Evolutionary conservation across 2,329 filamentous ascomycete species (phyloP).

Genomic region (Neonectria coccinea): DNA sequence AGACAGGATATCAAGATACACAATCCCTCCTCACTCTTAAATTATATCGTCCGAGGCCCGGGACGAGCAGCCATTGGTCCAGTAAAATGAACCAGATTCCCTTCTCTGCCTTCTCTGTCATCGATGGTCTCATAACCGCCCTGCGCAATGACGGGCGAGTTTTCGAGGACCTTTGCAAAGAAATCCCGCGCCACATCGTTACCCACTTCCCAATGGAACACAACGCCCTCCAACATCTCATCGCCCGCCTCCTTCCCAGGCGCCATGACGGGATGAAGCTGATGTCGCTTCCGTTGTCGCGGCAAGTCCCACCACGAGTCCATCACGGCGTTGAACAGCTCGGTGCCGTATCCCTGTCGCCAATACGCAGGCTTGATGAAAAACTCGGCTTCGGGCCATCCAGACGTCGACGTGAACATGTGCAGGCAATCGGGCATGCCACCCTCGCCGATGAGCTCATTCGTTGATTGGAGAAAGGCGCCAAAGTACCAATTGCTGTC

Average conservation of each 20-base stretch:
- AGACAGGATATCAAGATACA: too few relatives aligned
- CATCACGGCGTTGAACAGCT: conserved; percentile 30
- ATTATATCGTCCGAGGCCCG: neutral
- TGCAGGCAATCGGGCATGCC: conserved; percentile 29
- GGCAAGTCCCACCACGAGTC: conserved; percentile 36
- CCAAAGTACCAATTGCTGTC: conserved; percentile 35
- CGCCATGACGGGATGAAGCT: conserved; percentile 17
- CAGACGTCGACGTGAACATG: conserved; percentile 31
- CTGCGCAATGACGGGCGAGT: conserved; percentile 23
- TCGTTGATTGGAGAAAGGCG: conserved; percentile 33
- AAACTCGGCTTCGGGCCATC: conserved; percentile 38
- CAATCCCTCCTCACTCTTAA: neutral
- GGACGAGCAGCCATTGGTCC: conserved; percentile 25
- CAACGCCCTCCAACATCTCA: conserved; percentile 27
- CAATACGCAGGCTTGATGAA: conserved; percentile 31
- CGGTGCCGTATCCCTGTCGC: conserved; percentile 36
- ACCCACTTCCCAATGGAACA: conserved; percentile 30
- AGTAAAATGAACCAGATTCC: conserved; percentile 23
- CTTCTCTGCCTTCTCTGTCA: conserved; percentile 27
- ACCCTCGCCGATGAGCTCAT: conserved; percentile 34
- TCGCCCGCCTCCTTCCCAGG: conserved; percentile 31
- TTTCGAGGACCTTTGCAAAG: conserved; percentile 33
- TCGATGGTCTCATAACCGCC: conserved; percentile 36
- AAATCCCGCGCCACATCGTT: conserved; percentile 30
- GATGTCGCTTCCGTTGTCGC: conserved; percentile 30